phyloP scores from a whole-genome alignment of 2,329 filamentous ascomycete genomes.

The Tolypocladium paradoxum region DNA sequence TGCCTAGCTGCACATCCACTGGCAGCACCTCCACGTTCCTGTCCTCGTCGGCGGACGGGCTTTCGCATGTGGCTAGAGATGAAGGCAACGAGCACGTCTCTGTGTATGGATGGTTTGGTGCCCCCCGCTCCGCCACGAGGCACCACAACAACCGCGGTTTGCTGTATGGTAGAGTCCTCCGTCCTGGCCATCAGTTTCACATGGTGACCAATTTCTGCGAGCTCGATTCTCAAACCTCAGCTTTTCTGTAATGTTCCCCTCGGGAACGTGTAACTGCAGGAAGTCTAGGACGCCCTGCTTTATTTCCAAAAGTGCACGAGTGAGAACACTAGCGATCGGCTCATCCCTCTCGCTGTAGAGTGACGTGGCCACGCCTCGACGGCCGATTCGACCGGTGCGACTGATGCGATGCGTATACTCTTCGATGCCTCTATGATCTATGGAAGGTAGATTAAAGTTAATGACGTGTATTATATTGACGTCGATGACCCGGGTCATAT shows the following conservation, averaged over 20 bases:
- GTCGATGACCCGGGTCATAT: conserved; percentile 84
- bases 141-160: background rate
- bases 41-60: too few species aligned
- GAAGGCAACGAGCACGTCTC: background rate
- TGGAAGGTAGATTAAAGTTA: conserved; percentile 78
- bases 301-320: conserved; percentile 73
- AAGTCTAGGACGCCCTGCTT: conserved; percentile 76
- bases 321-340: conserved; percentile 60
- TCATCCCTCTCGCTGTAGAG: conserved; percentile 77
- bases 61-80: background rate
- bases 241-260: conserved; percentile 34
- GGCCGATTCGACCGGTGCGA: conserved; percentile 87
- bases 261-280: conserved; percentile 52
- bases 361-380: conserved; percentile 74
- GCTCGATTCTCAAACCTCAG: conserved; percentile 38
- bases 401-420: conserved; percentile 95
- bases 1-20: background rate
- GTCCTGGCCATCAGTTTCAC: background rate
- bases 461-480: conserved; percentile 86
- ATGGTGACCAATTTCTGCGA: conserved; percentile 9
- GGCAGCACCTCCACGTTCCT: background rate
- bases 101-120: background rate
- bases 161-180: background rate
- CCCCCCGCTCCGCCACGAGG: background rate
- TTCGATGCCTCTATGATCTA: conserved; percentile 71